These are phyloP conservation scores for Phytophthora multivora DNA, from an alignment of 352 stramenopile species.

Conservation along the genomic window DNA sequence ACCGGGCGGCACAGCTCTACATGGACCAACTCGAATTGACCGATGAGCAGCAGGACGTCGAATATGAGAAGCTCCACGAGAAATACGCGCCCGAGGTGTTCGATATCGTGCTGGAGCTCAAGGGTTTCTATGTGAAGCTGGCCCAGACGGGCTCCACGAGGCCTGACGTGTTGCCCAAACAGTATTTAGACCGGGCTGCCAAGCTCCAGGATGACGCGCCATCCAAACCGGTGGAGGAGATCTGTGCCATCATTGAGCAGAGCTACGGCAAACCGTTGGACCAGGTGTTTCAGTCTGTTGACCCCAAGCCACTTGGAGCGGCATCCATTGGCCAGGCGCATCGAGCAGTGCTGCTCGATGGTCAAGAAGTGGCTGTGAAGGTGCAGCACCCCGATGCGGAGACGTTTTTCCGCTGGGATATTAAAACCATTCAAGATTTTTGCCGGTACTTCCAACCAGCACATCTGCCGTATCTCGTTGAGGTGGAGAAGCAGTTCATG, in stretches of 20 bases:
- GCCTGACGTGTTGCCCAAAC: slow-evolving; percentile 79
- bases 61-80: slow-evolving; percentile 81
- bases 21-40: slow-evolving; percentile 61
- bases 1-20: slow-evolving; percentile 75
- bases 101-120: slow-evolving; percentile 83
- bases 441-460: slow-evolving; percentile 94
- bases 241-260: slow-evolving; percentile 73
- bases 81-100: slow-evolving; percentile 78
- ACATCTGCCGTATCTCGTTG: slow-evolving; percentile 92
- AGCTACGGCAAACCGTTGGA: slow-evolving; percentile 63
- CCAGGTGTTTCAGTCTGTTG: slow-evolving; percentile 68
- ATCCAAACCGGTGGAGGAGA: slow-evolving; percentile 73
- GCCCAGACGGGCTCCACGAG: slow-evolving; percentile 82
- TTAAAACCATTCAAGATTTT: slow-evolving; percentile 97
- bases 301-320: slow-evolving; percentile 72
- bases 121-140: slow-evolving; percentile 90
- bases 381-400: slow-evolving; percentile 96
- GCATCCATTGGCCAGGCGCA: slow-evolving; percentile 88
- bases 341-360: slow-evolving; percentile 70
- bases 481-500: slow-evolving; percentile 98
- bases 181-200: slow-evolving; percentile 76
- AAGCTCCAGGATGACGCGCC: slow-evolving; percentile 84
- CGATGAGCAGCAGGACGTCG: slow-evolving; percentile 57
- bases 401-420: slow-evolving; percentile 94
- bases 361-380: slow-evolving; percentile 86